Percentiles rank a stretch among this genome's conserved stretches.
Conservation (phyloP, 2,329 filamentous ascomycete genomes). For the Fusarium nygamai region DNA sequence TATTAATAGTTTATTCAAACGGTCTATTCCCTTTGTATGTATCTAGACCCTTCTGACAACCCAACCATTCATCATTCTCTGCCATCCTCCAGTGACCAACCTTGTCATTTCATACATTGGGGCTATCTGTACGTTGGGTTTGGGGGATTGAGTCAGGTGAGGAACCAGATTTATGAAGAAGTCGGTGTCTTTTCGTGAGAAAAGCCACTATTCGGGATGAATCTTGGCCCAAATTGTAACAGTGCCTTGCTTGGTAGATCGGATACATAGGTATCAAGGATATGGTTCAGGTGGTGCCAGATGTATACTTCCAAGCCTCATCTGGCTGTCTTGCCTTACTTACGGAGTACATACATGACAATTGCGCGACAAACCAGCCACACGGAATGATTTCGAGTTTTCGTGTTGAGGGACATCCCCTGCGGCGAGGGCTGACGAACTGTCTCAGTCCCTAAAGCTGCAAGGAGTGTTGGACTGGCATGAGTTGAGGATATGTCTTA, state of each 20-base stretch:
- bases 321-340: slow-evolving; percentile 3
- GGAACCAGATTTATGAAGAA: neutral
- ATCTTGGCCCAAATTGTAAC: slow-evolving; percentile 1
- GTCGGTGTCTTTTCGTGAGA: neutral
- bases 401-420: slow-evolving; percentile 6
- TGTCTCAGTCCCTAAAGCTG: slow-evolving; percentile 14
- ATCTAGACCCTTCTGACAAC: neutral
- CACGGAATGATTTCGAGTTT: neutral
- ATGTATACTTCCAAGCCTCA: slow-evolving; percentile 14
- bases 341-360: neutral
- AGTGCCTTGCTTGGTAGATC: slow-evolving; percentile 11
- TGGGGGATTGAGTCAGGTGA: neutral
- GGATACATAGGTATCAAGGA: slow-evolving; percentile 3
- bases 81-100: neutral
- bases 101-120: neutral
- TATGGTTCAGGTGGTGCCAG: neutral
- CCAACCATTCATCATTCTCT: neutral
- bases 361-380: slow-evolving; percentile 7
- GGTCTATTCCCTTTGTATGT: neutral
- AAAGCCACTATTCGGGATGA: slow-evolving; percentile 4
- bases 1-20: neutral
- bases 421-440: neutral
- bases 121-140: slow-evolving; percentile 8
- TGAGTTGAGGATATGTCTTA: slow-evolving; percentile 2
- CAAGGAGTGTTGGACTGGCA: slow-evolving; percentile 6